Evolutionary conservation across 148 eudicot species (phyloP), one percentile per base, ranked within the genome.

Genomic region (Bassia scoparia): DNA sequence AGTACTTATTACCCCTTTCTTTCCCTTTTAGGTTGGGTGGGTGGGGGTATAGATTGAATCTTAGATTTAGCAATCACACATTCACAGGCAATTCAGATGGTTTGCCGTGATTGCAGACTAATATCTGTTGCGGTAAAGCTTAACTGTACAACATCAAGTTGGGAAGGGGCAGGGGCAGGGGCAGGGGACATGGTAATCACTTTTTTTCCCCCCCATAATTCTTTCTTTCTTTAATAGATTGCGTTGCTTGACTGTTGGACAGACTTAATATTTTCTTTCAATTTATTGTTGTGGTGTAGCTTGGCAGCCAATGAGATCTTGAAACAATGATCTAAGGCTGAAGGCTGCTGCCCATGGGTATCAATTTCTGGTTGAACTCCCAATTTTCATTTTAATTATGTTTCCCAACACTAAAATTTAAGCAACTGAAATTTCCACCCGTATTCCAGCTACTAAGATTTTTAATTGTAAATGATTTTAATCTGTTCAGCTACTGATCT

Each of bases 241-340:
- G 38, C 24, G 15, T 63, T 44, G n/a, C 26, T 66, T 69, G 73
- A 3, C 60, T 61, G 31, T 72, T 24, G 43, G 46, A 24, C 53
- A 29, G 61, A n/a, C 68, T 4, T 72, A 49, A 48, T 50, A 50
- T 56, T 33, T 56, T n/a, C 29, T 29, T 4, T 48, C 24, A 61
- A 56, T 56, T 11, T 56, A 16, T 24, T 56, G 23, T 56, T 35
- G 43, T 18, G 43, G 66, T 61, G 41, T 34, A 33, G 17, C 24
- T 61, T 18, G n/a, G 38, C 66, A 61, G 18, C 43, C 48, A 41
- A 61, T 61, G 20, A 24, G 67, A 34, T 48, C 60, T 61, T 61
- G 46, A 30, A 26, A 7, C 15, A 60, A 73, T 46, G 37, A 33
- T 27, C 41, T 24, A 56, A n/a, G 61, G 31, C 61, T 26, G 35